phyloP scores from a whole-genome alignment of 805 yeast genomes.

The Groenewaldozyma salmanticensis region DNA sequence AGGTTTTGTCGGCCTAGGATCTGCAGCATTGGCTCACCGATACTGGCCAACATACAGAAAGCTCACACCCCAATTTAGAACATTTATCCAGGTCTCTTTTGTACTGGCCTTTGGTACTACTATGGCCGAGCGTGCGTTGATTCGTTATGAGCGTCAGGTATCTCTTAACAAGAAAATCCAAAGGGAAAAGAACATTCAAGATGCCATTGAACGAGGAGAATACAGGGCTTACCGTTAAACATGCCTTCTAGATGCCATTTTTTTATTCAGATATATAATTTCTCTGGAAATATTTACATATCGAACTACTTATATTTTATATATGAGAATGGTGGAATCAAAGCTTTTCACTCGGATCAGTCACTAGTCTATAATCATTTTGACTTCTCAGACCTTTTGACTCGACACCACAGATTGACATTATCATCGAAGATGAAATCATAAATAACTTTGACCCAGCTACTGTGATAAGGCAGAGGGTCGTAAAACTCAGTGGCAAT shows the following conservation, averaged over 20 bases:
- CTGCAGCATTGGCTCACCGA: slow-evolving; percentile 11
- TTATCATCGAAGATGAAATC: slow-evolving; percentile 61
- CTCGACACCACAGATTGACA: slow-evolving; percentile 71
- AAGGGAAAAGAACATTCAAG: slow-evolving; percentile 11
- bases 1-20: slow-evolving; percentile 12
- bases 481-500: slow-evolving; percentile 77
- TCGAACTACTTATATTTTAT: too few species aligned
- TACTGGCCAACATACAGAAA: slow-evolving; percentile 15
- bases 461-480: slow-evolving; percentile 63
- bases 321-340: too few species aligned
- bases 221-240: slow-evolving; percentile 5
- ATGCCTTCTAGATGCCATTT: too few species aligned
- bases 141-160: slow-evolving; percentile 14
- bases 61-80: slow-evolving; percentile 16
- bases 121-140: slow-evolving; percentile 13
- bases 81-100: slow-evolving; percentile 16
- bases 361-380: too few species aligned
- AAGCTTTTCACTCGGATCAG: too few species aligned
- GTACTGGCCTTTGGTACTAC: slow-evolving; percentile 12
- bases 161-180: slow-evolving; percentile 10
- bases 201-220: slow-evolving; percentile 16
- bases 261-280: too few species aligned
- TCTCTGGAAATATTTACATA: not conserved
- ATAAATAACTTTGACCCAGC: slow-evolving; percentile 71
- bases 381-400: slow-evolving; percentile 39